Evolutionary conservation across 1,139 yeast genomes (phyloP), one percentile per base, ranked within the genome.

Genomic region (Scheffersomyces segobiensis): DNA sequence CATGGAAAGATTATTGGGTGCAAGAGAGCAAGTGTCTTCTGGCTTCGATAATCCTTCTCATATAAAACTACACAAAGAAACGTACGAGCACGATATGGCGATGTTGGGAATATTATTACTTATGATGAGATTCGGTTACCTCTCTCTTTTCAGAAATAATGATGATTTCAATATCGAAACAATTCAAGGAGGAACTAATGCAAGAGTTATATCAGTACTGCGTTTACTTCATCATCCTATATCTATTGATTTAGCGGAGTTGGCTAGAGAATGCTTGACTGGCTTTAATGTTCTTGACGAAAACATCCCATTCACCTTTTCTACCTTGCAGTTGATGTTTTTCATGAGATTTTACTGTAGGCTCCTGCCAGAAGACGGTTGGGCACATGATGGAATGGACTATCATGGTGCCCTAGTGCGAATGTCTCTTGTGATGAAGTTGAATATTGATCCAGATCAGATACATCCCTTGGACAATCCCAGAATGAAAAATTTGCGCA

Each of bases 141-240:
- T 66, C 49, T 58, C 70, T 2, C 55, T 67, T 42, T 64, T 67
- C 56, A 61, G 65, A 39, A 67, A 67, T 48, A 60, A 60, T 32
- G 61, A 60, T 18, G 50, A 55, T 18, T 53, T 55, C 20, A 66
- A 66, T 53, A 60, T 59, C 21, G 58, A 58, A n/a, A 57, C 52
- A 14, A 22, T 55, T 2, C 18, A 50, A 18, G 51, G 32, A 19
- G 49, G 55, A n/a, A 61, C 62, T 1, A 52, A 60, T 4, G 60
- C 62, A n/a, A 60, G 63, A 22, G 63, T 62, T n/a, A 59, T 57
- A 10, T 69, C 67, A 3, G 62, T 66, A 39, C 62, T 61, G 20
- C 60, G 62, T 21, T 62, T 79, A 14, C 51, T 69, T 53, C 58
- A 63, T 12, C 59, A 71, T 57, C 81, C 82, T 1, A 71, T 82